Evolutionary conservation across 257 asterid genomes (phyloP).

Genomic region (Jaltomata sinuosa): DNA sequence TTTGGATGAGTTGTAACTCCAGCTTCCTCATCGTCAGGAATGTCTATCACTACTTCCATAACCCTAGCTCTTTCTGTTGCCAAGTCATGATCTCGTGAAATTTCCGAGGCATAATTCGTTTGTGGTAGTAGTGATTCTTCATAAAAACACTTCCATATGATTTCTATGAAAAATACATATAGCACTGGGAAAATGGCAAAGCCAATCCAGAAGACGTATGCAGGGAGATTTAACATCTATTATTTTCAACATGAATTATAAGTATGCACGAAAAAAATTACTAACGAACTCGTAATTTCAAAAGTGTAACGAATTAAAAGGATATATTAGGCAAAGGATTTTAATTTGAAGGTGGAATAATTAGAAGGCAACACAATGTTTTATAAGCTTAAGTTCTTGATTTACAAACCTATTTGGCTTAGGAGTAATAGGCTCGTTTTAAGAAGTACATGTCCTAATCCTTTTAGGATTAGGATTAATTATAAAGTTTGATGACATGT

Average conservation of each 20-base stretch:
- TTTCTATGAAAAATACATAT: not conserved
- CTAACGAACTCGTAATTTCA: not conserved
- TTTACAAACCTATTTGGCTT: not conserved
- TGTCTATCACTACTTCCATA: not conserved
- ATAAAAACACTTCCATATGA: not conserved
- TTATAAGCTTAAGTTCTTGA: not conserved
- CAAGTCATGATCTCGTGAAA: not conserved
- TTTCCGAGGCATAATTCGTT: not conserved
- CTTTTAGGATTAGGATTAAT: not conserved
- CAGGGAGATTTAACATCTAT: not conserved
- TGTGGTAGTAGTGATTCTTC: not conserved
- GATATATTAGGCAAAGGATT: not conserved
- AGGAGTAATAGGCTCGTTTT: not conserved
- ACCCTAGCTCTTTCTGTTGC: not conserved
- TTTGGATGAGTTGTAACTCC: no score
- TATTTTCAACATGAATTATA: not conserved
- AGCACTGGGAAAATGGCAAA: not conserved
- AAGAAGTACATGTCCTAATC: not conserved
- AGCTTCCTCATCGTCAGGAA: not conserved
- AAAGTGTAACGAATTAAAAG: not conserved
- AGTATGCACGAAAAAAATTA: not conserved
- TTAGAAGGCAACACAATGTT: not conserved
- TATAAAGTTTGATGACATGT: no score
- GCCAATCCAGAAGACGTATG: not conserved
- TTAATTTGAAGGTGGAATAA: not conserved